Evolutionary conservation across 257 asterid species (phyloP).

Genomic region (Solanum neorickii): DNA sequence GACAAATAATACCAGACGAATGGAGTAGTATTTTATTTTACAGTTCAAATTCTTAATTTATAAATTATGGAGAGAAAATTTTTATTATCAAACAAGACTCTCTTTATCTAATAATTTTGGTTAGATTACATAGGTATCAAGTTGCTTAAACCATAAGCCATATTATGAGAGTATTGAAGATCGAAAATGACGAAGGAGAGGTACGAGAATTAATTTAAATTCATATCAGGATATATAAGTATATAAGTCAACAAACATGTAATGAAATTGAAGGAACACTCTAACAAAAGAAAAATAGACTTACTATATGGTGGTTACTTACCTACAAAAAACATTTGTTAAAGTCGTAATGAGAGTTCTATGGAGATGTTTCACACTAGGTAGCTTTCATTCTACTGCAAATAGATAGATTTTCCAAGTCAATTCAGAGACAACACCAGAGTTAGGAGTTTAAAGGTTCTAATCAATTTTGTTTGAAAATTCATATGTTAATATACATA

Average conservation of each 20-base stretch:
- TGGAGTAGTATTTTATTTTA: not conserved
- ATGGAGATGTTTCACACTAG: not conserved
- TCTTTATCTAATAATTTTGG: not conserved
- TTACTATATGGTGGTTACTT: not conserved
- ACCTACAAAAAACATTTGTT: not conserved
- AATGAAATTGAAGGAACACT: not conserved
- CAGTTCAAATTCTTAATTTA: not conserved
- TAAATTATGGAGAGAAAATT: not conserved
- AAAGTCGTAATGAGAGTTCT: not conserved
- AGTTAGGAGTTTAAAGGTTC: rapidly evolving
- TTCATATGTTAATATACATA: too few relatives aligned
- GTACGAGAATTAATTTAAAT: too few relatives aligned
- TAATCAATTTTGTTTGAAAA: too few relatives aligned
- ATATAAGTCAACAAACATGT: not conserved
- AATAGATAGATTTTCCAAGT: not conserved
- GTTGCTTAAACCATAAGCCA: not conserved
- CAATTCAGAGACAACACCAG: rapidly evolving
- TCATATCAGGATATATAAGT: not conserved
- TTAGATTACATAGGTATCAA: not conserved
- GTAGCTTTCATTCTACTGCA: not conserved
- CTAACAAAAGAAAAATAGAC: too few relatives aligned
- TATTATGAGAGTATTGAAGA: not conserved
- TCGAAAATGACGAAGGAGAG: not conserved
- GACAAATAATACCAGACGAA: too few relatives aligned
- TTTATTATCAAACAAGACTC: not conserved